Base-by-base conservation (phyloP, 2,329 filamentous ascomycete species). In the Pseudogymnoascus sp. region DNA sequence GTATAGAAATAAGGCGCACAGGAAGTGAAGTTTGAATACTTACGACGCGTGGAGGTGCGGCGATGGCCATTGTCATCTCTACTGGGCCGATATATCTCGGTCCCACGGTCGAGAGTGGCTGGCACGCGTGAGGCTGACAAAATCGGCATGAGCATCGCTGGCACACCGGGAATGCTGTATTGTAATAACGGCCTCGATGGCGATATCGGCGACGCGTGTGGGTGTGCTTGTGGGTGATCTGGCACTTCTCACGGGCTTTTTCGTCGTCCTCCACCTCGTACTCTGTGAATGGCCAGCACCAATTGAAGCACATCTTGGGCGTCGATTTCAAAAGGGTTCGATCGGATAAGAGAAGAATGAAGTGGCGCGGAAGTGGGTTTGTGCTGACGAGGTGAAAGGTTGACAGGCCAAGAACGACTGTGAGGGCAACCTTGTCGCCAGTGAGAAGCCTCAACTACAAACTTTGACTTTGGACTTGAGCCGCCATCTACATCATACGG, bases 31-130 rank as follows among this genome's bases (percentile, higher is more conserved):
- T 19, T 33, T 33, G 50, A 15, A 35, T 15, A 56, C 50, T 19
- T 56, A 56, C 50, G 11, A 56, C 29, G 50, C 50, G 50, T 21
- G 50, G 50, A 19, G 50, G 50, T 7, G 50, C 29, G 33, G 9
- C 11, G 11, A 56, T 56, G 29, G 50, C 10, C 50, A 56, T 56
- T 56, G 50, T 21, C 50, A 56, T 56, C 11, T 21, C 29, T 56
- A 56, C 50, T 33, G 50, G 50, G 17, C 50, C 29, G 17, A 56
- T 56, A 56, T 56, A 56, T 56, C 50, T 56, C 50, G 50, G 50
- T 15, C 29, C 29, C 4, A 56, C 33, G 29, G n/a, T 35, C 17
- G 29, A 13, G 29, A 56, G 50, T n/a, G 29, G 50, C 50, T 35
- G 50, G 29, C 50, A 56, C 17, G 11, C n/a, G 11, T 56, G 50